Base-by-base conservation (phyloP, 805 yeast genomes). In the Lipomyces oligophaga region DNA sequence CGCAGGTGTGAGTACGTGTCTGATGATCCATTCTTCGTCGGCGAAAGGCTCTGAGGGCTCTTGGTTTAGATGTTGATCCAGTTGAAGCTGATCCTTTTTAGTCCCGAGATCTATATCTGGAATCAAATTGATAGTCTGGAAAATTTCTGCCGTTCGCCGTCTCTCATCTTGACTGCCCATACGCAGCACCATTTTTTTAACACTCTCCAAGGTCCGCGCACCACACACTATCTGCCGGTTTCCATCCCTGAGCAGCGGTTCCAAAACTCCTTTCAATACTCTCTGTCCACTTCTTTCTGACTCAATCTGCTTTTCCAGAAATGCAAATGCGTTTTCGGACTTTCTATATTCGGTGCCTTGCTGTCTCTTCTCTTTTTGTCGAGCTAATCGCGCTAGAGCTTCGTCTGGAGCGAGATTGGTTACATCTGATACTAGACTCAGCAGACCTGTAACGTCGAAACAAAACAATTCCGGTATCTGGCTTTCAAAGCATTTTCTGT, bases 161-260 rank as follows among this genome's bases (percentile, higher is more conserved):
- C 41, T 49, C 30, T 43, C 46, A 20, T 40, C 47, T 1, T 35
- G 36, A 19, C 47, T 44, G 22, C 54, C 54, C 54, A 49, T 49
- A 20, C 27, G 35, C 4, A 19, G 7, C 1, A 38, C 54, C 49
- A 49, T 45, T 4, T 49, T 43, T 15, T 40, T 20, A 32, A 49
- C 15, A 35, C 34, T 44, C 18, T 41, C 28, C 32, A 30, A 33
- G 32, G 36, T 46, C 5, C 35, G 26, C 1, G 15, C 22, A 6
- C 47, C 35, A 31, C 54, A 49, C 24, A 38, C 26, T 20, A 45
- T 21, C 19, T 8, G 19, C 11, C 41, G 16, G 26, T 36, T 25
- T 19, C 37, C 41, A 8, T 16, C 22, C 16, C 16, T 21, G 15
- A 28, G 6, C 10, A 44, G 16, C 13, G 45, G 24, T 5, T 39